Percentiles rank a stretch among this genome's conserved stretches.
phyloP scores from a whole-genome alignment of 495 filamentous ascomycete genomes.

The Aspergillus cristatus region DNA sequence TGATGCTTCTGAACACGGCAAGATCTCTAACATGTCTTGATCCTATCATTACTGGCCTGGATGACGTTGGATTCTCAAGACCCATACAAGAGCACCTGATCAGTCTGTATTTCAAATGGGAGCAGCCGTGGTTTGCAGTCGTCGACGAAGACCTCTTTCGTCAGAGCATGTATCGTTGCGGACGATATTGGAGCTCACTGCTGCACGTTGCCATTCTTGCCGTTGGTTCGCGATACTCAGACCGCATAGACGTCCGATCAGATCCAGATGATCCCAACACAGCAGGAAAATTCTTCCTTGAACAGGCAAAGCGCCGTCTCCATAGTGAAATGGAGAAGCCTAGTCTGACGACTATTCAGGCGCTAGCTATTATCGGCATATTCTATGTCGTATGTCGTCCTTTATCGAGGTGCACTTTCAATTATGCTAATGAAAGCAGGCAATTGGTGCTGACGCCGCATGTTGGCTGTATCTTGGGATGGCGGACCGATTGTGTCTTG shows the following conservation, averaged over 20 bases:
- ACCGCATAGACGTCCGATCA: constrained; percentile 49
- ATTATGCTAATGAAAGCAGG: neutral
- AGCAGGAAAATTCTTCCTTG: constrained; percentile 65
- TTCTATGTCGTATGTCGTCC: constrained; percentile 16
- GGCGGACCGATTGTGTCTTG: constrained; percentile 1
- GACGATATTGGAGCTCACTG: constrained; percentile 58
- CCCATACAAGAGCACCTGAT: constrained; percentile 18
- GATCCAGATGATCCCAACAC: constrained; percentile 53
- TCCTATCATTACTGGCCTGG: neutral
- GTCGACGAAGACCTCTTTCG: constrained; percentile 67
- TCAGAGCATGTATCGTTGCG: constrained; percentile 49
- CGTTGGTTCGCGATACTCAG: constrained; percentile 64
- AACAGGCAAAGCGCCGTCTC: constrained; percentile 52
- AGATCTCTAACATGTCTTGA: neutral
- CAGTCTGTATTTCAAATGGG: constrained; percentile 69
- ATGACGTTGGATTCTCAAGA: constrained; percentile 7
- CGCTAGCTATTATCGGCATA: constrained; percentile 58
- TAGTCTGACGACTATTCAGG: constrained; percentile 66
- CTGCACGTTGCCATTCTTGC: constrained; percentile 70
- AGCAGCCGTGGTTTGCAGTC: constrained; percentile 64
- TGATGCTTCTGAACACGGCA: neutral
- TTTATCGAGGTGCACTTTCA: neutral
- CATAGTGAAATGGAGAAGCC: constrained; percentile 46
- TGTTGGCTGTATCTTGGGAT: constrained; percentile 3
- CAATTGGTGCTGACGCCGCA: constrained; percentile 1